Percentiles rank a stretch among this genome's conserved stretches.
Evolutionary conservation across 2,329 filamentous ascomycete genomes (phyloP).

Genomic region (Neofusicoccum parvum): DNA sequence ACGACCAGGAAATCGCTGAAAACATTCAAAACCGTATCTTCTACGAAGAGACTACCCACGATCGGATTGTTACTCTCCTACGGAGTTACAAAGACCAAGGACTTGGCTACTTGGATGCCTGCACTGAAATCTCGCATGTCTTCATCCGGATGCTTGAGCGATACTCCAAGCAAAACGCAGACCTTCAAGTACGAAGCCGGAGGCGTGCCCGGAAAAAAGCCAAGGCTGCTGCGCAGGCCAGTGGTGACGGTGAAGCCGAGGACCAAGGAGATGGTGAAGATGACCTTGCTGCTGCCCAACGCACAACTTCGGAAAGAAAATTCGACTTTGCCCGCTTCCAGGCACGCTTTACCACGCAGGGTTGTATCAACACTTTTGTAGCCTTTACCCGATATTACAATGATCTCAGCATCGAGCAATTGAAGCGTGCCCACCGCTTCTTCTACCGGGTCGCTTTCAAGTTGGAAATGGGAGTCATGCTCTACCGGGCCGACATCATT

Average conservation of each 20-base stretch:
- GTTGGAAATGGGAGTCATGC: constrained; percentile 82
- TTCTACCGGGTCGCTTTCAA: constrained; percentile 96
- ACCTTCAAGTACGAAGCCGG: constrained; percentile 88
- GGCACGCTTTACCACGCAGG: constrained; percentile 78
- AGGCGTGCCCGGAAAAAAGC: constrained; percentile 71
- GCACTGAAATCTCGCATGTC: constrained; percentile 87
- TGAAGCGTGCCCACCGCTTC: constrained; percentile 91
- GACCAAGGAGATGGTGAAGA: constrained; percentile 63
- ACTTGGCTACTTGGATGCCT: constrained; percentile 89
- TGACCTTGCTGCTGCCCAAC: constrained; percentile 71
- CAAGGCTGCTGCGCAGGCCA: constrained; percentile 48
- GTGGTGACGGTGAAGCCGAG: constrained; percentile 53
- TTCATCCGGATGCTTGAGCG: constrained; percentile 89
- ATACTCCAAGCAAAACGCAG: constrained; percentile 92
- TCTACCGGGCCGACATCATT: constrained; percentile 90
- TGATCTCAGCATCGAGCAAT: constrained; percentile 75
- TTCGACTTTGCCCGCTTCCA: constrained; percentile 91
- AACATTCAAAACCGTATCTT: constrained; percentile 98
- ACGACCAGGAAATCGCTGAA: constrained; percentile 97
- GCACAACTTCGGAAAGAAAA: constrained; percentile 77
- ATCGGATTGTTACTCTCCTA: constrained; percentile 78
- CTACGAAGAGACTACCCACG: constrained; percentile 94
- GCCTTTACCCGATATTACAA: constrained; percentile 76
- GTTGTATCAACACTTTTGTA: constrained; percentile 86
- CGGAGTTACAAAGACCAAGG: constrained; percentile 91